Evolutionary conservation across 345 rosid genomes (phyloP), one percentile per base, ranked within the genome.

Genomic region (Eucalyptus camaldulensis): DNA sequence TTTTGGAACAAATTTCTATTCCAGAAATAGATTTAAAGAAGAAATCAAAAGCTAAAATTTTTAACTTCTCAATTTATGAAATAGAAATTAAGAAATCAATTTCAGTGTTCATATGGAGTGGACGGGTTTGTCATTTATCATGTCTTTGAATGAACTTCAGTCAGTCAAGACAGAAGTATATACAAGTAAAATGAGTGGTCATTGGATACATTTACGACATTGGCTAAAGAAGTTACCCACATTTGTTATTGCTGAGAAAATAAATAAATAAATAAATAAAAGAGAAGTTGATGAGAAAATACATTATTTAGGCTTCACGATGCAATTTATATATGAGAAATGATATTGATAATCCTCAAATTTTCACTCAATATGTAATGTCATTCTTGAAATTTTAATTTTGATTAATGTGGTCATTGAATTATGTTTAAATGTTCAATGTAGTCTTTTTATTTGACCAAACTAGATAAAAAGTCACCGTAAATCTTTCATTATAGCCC

Each of bases 391-490:
- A 62, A 62, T 13, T 62, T 62, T 4, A 62, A 62, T 62, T 62
- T 14, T 43, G 69, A 27, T 62, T 15, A 67, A 0, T 14, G 19
- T 65, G 0, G 6, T 40, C 43, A 40, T 40, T 43, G 43, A 43
- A 43, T 43, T 43, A 67, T 67, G 33, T 16, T n/a, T n/a, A 14
- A 67, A 67, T n/a, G 5, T 67, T 67, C 3, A 7, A n/a, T n/a
- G 76, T n/a, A 8, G 40, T 67, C 21, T 8, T 14, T 67, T 67
- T 67, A 14, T 67, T 0, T 15, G 40, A n/a, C 6, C 40, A 67
- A 15, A 67, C 6, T n/a, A 8, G 40, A 14, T 1, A n/a, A 43
- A 67, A 8, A 67, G 37, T 14, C 3, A n/a, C 2, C 0, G 5
- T 8, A 67, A 14, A 16, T 67, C 37, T n/a, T n/a, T n/a, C 9